Base-by-base conservation (phyloP, 768 basidiomycete genomes). In the Cystofilobasidium ferigula region DNA sequence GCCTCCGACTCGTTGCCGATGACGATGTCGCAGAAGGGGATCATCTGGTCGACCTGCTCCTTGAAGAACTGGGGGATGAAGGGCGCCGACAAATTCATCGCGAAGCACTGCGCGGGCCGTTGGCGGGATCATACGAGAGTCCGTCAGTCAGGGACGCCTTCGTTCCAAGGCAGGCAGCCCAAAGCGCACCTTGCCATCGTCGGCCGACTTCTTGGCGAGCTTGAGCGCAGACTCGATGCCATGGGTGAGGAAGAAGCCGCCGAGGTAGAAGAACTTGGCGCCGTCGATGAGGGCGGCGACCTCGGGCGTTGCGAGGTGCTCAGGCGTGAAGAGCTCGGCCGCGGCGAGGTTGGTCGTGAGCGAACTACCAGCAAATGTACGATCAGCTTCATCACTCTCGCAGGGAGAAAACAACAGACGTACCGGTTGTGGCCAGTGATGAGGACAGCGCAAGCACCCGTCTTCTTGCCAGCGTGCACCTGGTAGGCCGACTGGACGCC, bases 1-100 rank as follows among this genome's bases (percentile, higher is more conserved):
- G 94, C 95, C 77, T 99, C 95, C 43, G 85, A 79, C 79, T 99
- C 94, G 78, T 97, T 98, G n/a, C 89, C 89, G 76, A 99, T 89
- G 76, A 98, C 71, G 76, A 94, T 80, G 77, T 99, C 95, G 68
- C 82, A 83, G 79, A 87, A 86, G 30, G 86, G 86, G 51, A 99
- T 77, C 72, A 98, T 78, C 74, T 87, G 79, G 70, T 89, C 81
- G 22, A 99, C 80, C 74, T 93, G 87, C 3, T 79, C 77, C 66
- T 81, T 82, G 81, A 97, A 97, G 82, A 95, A 94, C 77, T 91
- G 86, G 62, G 88, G 80, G 77, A 99, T 93, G 82, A 98, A 99
- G 22, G 95, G 95, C 3, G 95, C 95, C 12, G 91, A 94, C 72
- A 99, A 82, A 81, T 99, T 99, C 72, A 97, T 77, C 14, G 83